phyloP scores from a whole-genome alignment of 2,329 filamentous ascomycete species.

The Exophiala xenobiotica region DNA sequence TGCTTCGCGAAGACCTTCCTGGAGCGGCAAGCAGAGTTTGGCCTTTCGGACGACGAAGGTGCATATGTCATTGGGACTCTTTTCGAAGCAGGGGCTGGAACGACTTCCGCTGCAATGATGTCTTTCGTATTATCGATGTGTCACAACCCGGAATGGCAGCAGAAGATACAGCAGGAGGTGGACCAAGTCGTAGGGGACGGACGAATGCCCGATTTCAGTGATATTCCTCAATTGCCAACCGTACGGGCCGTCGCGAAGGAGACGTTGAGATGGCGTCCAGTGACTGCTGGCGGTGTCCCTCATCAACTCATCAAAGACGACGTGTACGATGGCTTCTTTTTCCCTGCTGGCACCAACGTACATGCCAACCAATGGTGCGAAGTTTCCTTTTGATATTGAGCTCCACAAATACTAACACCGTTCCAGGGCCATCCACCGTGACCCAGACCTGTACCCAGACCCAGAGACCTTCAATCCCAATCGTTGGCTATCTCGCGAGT shows the following conservation, averaged over 20 bases:
- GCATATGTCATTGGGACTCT: slow-evolving; percentile 36
- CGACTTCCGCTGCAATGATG: slow-evolving; percentile 35
- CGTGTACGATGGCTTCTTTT: slow-evolving; percentile 42
- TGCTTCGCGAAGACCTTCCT: slow-evolving; percentile 32
- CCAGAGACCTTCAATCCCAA: slow-evolving; percentile 54
- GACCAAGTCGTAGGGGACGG: slow-evolving; percentile 33
- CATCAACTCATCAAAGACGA: slow-evolving; percentile 27
- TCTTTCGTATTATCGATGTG: slow-evolving; percentile 35
- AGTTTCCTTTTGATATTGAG: background rate
- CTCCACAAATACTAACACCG: background rate
- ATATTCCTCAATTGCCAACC: slow-evolving; percentile 38
- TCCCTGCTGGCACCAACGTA: slow-evolving; percentile 47
- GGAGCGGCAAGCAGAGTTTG: slow-evolving; percentile 29
- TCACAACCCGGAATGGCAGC: slow-evolving; percentile 28
- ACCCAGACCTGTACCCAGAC: slow-evolving; percentile 52
- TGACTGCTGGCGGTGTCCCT: slow-evolving; percentile 27
- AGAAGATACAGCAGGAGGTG: slow-evolving; percentile 36
- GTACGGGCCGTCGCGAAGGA: slow-evolving; percentile 44
- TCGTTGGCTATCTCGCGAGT: slow-evolving; percentile 53
- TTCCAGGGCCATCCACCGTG: slow-evolving; percentile 49
- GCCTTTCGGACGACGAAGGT: slow-evolving; percentile 32
- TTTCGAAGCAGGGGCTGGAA: slow-evolving; percentile 35
- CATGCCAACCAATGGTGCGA: slow-evolving; percentile 41
- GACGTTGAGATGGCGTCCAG: slow-evolving; percentile 45
- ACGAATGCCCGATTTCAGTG: slow-evolving; percentile 38